Percentiles rank a stretch among this genome's conserved stretches.
These are phyloP conservation scores for Cyberlindnera nakhonratchasimensis DNA, from an alignment of 805 yeast genomes.

Conservation along the genomic window DNA sequence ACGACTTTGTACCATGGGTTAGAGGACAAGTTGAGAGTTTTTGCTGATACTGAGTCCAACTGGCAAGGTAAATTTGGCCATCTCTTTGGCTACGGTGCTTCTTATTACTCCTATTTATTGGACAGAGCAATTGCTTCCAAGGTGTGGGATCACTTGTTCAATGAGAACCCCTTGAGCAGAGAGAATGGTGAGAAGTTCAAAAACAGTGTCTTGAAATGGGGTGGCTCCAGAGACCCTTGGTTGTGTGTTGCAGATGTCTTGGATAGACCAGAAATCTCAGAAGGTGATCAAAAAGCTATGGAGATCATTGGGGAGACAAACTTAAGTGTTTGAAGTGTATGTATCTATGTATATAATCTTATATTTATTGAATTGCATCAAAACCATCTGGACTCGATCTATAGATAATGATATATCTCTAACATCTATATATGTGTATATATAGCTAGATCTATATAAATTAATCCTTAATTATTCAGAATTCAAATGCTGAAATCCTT, in stretches of 20 bases:
- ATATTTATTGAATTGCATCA: not conserved
- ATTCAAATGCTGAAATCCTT: no score
- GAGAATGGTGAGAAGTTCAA: constrained; percentile 74
- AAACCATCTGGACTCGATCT: no score
- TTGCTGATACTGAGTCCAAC: constrained; percentile 65
- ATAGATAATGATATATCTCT: no score
- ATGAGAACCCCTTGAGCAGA: constrained; percentile 63
- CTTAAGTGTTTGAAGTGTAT: constrained; percentile 4
- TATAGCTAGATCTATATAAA: not conserved
- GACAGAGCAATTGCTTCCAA: constrained; percentile 91
- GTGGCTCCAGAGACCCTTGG: constrained; percentile 93
- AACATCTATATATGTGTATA: not conserved
- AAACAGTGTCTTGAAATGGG: constrained; percentile 78
- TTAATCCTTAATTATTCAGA: not conserved
- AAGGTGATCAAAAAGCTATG: constrained; percentile 77
- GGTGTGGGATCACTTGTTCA: constrained; percentile 75
- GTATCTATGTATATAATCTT: not conserved
- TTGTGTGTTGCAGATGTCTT: constrained; percentile 74
- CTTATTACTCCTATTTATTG: constrained; percentile 85
- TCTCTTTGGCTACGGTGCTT: constrained; percentile 87
- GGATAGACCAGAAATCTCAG: constrained; percentile 53
- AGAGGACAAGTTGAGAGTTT: constrained; percentile 56
- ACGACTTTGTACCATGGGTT: constrained; percentile 61
- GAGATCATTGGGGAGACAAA: constrained; percentile 40
- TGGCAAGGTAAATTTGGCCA: constrained; percentile 98